Conservation (phyloP, 177 flowering plant species). For the Tripterygium wilfordii region DNA sequence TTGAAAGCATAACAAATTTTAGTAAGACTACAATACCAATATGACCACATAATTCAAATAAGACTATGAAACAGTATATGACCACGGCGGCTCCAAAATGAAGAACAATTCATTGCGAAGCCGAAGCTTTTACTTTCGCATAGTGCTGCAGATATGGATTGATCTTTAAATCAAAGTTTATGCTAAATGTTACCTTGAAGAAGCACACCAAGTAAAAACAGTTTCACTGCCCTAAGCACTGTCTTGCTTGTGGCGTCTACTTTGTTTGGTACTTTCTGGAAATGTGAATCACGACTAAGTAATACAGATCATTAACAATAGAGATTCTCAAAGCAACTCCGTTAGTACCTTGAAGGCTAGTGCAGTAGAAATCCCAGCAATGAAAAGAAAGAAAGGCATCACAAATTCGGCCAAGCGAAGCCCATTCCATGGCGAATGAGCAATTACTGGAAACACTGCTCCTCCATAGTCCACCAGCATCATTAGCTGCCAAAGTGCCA, state of each 20-base stretch:
- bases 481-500: slow-evolving; percentile 66
- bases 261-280: slow-evolving; percentile 47
- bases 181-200: slow-evolving; percentile 66
- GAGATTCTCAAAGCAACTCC: background rate
- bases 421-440: slow-evolving; percentile 76
- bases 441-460: slow-evolving; percentile 40
- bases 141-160: no score
- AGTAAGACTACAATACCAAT: no score
- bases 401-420: slow-evolving; percentile 69
- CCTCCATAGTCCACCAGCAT: slow-evolving; percentile 68
- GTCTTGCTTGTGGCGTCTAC: slow-evolving; percentile 50
- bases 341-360: slow-evolving; percentile 59
- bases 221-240: slow-evolving; percentile 31
- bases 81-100: background rate
- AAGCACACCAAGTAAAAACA: slow-evolving; percentile 55
- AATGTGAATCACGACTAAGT: background rate
- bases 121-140: no score
- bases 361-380: slow-evolving; percentile 59
- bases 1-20: background rate
- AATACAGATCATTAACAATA: background rate
- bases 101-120: background rate
- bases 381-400: slow-evolving; percentile 76
- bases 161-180: no score
- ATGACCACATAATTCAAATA: no score
- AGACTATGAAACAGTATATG: no score